These are phyloP conservation scores for Aspergillus sclerotialis DNA, from an alignment of 2,329 filamentous ascomycete species.

Conservation along the genomic window DNA sequence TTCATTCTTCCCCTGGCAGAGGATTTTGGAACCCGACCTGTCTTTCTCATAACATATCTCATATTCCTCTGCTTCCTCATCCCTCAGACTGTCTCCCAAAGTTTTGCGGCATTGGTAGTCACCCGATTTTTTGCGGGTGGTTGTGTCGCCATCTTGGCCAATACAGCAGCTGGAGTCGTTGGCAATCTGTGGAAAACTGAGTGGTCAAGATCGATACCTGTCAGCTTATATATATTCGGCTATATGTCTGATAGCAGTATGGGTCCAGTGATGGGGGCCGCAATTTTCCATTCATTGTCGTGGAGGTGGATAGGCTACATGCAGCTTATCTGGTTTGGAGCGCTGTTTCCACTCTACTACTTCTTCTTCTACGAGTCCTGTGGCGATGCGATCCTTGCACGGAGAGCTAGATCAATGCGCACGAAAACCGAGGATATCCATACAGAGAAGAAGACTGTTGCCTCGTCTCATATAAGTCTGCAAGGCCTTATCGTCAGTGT, in stretches of 20 bases:
- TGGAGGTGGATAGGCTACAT: slow-evolving; percentile 36
- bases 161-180: slow-evolving; percentile 24
- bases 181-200: slow-evolving; percentile 28
- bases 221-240: slow-evolving; percentile 36
- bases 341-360: slow-evolving; percentile 32
- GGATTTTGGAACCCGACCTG: slow-evolving; percentile 35
- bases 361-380: slow-evolving; percentile 36
- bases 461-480: too few relatives aligned
- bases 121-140: slow-evolving; percentile 40
- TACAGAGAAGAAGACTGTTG: slow-evolving; percentile 20
- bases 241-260: slow-evolving; percentile 37
- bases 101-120: slow-evolving; percentile 40
- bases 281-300: slow-evolving; percentile 18
- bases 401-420: slow-evolving; percentile 28
- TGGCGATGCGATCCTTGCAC: slow-evolving; percentile 32
- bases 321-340: slow-evolving; percentile 35
- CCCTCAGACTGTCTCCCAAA: slow-evolving; percentile 37
- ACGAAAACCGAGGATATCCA: slow-evolving; percentile 20
- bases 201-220: slow-evolving; percentile 26
- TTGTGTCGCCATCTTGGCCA: slow-evolving; percentile 33
- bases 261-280: slow-evolving; percentile 39
- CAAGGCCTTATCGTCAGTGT: slow-evolving; percentile 28
- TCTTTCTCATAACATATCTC: slow-evolving; percentile 32
- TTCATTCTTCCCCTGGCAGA: slow-evolving; percentile 29
- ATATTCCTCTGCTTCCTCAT: slow-evolving; percentile 37